phyloP scores from a whole-genome alignment of 2,329 filamentous ascomycete genomes.

The Colletotrichum gloeosporioides region DNA sequence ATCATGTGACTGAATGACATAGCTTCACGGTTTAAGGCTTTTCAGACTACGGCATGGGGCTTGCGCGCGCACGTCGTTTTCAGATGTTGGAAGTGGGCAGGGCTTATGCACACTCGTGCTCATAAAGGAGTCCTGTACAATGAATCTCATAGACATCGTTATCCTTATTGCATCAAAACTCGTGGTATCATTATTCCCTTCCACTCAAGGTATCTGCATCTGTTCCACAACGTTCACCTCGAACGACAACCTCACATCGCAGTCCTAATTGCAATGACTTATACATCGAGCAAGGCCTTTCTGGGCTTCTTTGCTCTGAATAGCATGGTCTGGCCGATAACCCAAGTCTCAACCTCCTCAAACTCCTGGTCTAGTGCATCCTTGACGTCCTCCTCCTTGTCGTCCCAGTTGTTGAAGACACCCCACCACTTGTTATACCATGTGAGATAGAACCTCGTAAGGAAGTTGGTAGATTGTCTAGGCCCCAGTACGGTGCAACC shows the following conservation, averaged over 20 bases:
- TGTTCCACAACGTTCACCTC: background rate
- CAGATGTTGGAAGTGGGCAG: background rate
- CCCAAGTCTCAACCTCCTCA: slow-evolving; percentile 40
- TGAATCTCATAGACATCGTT: background rate
- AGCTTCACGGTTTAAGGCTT: background rate
- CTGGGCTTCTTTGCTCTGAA: slow-evolving; percentile 38
- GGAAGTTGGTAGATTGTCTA: slow-evolving; percentile 29
- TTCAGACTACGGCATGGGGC: background rate
- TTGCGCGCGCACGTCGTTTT: background rate
- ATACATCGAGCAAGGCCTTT: slow-evolving; percentile 23
- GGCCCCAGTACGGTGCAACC: slow-evolving; percentile 43
- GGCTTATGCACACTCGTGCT: background rate
- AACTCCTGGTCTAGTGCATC: slow-evolving; percentile 39
- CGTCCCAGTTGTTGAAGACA: slow-evolving; percentile 44
- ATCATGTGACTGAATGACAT: background rate
- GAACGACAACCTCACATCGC: background rate
- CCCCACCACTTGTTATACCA: slow-evolving; percentile 37
- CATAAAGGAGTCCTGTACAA: background rate
- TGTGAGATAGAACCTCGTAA: slow-evolving; percentile 24
- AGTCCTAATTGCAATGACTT: background rate
- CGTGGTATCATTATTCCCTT: background rate
- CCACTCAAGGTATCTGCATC: background rate
- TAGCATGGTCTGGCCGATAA: slow-evolving; percentile 43
- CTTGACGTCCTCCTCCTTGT: slow-evolving; percentile 37
- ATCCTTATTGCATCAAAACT: background rate